phyloP scores from a whole-genome alignment of 257 asterid genomes.

The Echites panduratus region DNA sequence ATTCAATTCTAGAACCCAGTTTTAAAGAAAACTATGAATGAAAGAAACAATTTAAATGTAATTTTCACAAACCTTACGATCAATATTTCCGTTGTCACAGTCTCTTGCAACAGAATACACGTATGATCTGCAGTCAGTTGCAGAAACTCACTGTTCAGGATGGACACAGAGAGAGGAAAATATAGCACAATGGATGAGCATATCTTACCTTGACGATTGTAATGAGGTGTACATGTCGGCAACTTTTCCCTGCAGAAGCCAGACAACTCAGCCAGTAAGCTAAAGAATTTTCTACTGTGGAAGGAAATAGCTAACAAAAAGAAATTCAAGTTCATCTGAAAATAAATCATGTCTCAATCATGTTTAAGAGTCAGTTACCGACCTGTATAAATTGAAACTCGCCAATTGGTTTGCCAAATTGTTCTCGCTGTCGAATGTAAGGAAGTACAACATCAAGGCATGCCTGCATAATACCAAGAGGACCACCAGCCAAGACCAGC shows the following conservation, averaged over 20 bases:
- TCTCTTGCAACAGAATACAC: slow-evolving; percentile 95
- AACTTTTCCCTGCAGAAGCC: slow-evolving; percentile 71
- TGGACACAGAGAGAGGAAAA: neutral
- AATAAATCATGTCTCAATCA: too few species aligned
- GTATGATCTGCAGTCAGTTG: slow-evolving; percentile 53
- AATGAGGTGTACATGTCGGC: slow-evolving; percentile 94
- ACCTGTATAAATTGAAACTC: slow-evolving; percentile 94
- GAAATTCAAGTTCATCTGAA: neutral
- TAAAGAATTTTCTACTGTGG: neutral
- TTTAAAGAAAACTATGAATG: neutral
- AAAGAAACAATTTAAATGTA: neutral
- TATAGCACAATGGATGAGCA: slow-evolving; percentile 2
- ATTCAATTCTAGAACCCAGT: neutral
- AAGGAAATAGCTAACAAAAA: neutral
- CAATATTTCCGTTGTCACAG: slow-evolving; percentile 69
- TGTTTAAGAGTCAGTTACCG: slow-evolving; percentile 8
- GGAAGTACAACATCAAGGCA: slow-evolving; percentile 95
- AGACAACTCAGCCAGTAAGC: slow-evolving; percentile 16
- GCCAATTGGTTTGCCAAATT: slow-evolving; percentile 89
- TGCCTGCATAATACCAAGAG: slow-evolving; percentile 95
- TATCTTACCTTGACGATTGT: slow-evolving; percentile 79
- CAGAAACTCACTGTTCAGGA: slow-evolving; percentile 5
- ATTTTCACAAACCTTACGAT: slow-evolving; percentile 55
- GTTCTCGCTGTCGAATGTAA: slow-evolving; percentile 79
- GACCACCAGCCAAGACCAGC: slow-evolving; percentile 92